Evolutionary conservation across 768 basidiomycete species (phyloP), one percentile per base, ranked within the genome.

Genomic region (Auricularia sp.): DNA sequence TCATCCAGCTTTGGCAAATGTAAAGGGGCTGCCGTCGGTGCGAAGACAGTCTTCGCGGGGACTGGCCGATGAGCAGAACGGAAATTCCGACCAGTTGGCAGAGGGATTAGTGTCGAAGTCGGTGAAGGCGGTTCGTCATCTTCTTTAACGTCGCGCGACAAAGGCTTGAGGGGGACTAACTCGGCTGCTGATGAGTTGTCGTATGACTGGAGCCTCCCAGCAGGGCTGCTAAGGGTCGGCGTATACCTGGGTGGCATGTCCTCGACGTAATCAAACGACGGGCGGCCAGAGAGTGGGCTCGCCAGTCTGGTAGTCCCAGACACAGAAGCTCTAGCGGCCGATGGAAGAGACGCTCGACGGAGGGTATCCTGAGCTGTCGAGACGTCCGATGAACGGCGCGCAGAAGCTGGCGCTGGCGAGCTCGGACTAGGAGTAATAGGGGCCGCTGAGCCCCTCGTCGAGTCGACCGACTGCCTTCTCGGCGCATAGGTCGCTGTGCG

Each of bases 1-100:
- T 75, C 69, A 71, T 90, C 87, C 61, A 90, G 79, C 54, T 81
- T 76, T 1, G 88, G 87, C 12, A 91, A 78, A 64, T 79, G 78
- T 23, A 90, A 73, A 0, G 85, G 82, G 5, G 80, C 77, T 2
- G 87, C 84, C 67, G 78, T 72, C n/a, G 84, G 78, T 42, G 83
- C 74, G 70, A 91, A 88, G 2, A 89, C 74, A 6, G 75, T 73
- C 8, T 80, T 79, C 0, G 84, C 84, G 18, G 87, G 79, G 7
- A 87, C 70, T 47, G 86, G 83, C 10, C 65, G 75, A 42, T 64
- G 64, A 61, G 16, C 23, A 14, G 21, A 12, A 14, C 29, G 56
- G 7, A 59, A 7, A 23, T 23, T 14, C 68, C 83, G 82, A 16
- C n/a, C 62, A 61, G 39, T 36, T 33, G 61, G n/a, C 21, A 36